phyloP scores from a whole-genome alignment of 2,329 filamentous ascomycete genomes.

The Aphanocladium album region DNA sequence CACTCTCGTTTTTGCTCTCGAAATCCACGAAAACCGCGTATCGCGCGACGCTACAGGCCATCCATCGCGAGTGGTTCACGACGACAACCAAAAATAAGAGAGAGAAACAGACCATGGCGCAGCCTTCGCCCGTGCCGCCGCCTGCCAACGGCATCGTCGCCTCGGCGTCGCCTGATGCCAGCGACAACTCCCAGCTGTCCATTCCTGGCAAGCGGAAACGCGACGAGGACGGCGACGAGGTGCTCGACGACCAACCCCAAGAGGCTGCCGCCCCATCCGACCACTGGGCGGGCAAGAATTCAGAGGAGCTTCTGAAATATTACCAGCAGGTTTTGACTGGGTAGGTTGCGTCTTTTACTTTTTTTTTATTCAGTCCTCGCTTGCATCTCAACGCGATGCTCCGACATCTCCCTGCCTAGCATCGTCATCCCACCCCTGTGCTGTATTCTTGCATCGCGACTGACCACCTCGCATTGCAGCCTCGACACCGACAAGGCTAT shows the following conservation, averaged over 20 bases:
- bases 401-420: background rate
- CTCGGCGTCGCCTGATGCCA: conserved; percentile 24
- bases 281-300: conserved; percentile 23
- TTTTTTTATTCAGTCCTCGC: too few species aligned
- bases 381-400: conserved; percentile 4
- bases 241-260: conserved; percentile 23
- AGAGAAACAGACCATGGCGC: conserved; percentile 38
- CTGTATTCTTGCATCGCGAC: conserved; percentile 17
- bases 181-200: conserved; percentile 26
- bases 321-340: conserved; percentile 34
- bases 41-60: conserved; percentile 24
- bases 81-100: conserved; percentile 16
- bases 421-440: background rate
- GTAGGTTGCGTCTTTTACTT: conserved; percentile 24
- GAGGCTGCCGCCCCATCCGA: conserved; percentile 19
- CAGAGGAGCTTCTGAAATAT: conserved; percentile 33
- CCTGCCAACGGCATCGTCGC: conserved; percentile 35
- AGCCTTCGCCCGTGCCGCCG: conserved; percentile 29
- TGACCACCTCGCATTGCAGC: conserved; percentile 35
- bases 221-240: conserved; percentile 40
- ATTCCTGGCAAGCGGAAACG: conserved; percentile 54
- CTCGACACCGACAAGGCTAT: conserved; percentile 51
- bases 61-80: conserved; percentile 19
- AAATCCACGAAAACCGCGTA: conserved; percentile 29
- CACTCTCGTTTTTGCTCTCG: conserved; percentile 18